These are phyloP conservation scores for Centaurea solstitialis DNA, from an alignment of 129 eudicot species.

Conservation along the genomic window DNA sequence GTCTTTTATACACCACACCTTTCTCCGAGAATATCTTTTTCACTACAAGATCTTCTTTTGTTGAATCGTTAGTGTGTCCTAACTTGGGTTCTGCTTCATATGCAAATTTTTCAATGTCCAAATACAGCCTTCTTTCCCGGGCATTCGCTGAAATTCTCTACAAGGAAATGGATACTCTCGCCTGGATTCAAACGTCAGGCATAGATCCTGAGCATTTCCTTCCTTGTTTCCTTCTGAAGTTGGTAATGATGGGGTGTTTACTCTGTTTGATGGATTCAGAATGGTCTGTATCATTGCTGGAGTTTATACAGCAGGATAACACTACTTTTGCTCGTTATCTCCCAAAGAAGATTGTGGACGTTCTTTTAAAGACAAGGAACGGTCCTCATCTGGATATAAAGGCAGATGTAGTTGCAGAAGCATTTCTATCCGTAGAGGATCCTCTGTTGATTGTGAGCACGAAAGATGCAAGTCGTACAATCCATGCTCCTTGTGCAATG, in stretches of 20 bases:
- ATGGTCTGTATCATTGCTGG: slow-evolving; percentile 8
- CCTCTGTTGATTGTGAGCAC: slow-evolving; percentile 53
- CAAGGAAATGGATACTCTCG: slow-evolving; percentile 18
- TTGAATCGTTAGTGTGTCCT: slow-evolving; percentile 48
- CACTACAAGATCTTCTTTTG: slow-evolving; percentile 56
- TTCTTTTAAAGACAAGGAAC: slow-evolving; percentile 14
- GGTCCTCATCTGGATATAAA: neutral
- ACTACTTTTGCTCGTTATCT: no score
- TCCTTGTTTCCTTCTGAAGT: slow-evolving; percentile 52
- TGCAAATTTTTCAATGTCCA: neutral
- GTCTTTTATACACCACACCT: slow-evolving; percentile 43
- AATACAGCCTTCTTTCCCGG: neutral
- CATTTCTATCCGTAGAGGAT: slow-evolving; percentile 48
- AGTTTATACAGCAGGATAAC: no score
- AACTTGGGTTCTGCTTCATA: slow-evolving; percentile 7
- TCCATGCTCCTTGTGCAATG: slow-evolving; percentile 38
- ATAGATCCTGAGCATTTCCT: slow-evolving; percentile 16
- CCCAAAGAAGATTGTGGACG: slow-evolving; percentile 42
- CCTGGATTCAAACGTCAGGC: slow-evolving; percentile 43
- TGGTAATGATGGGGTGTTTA: slow-evolving; percentile 45
- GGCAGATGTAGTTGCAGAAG: slow-evolving; percentile 41
- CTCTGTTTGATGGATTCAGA: slow-evolving; percentile 36
- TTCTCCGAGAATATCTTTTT: slow-evolving; percentile 21
- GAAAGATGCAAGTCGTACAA: neutral
- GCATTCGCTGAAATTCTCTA: slow-evolving; percentile 22